These are phyloP conservation scores for Atkinsonella hypoxylon DNA, from an alignment of 2,329 filamentous ascomycete species.

Conservation along the genomic window DNA sequence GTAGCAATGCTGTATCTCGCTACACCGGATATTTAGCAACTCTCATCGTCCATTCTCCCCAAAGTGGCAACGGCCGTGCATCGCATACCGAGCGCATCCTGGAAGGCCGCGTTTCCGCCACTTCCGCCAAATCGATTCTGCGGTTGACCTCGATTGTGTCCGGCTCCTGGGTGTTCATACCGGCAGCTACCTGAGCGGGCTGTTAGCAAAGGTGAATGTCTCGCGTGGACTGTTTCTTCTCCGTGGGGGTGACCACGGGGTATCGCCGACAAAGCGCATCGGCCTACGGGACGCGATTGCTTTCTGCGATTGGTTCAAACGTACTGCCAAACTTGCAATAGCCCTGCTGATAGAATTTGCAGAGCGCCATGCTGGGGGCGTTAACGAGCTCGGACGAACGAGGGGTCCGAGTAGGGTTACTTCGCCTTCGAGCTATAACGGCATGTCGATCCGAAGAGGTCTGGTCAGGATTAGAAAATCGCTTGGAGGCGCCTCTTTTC, in stretches of 20 bases:
- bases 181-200: slow-evolving; percentile 34
- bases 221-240: not conserved
- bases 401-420: not conserved
- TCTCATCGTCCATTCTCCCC: not conserved
- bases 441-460: slow-evolving; percentile 1
- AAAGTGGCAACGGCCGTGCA: not conserved
- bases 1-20: slow-evolving; percentile 40
- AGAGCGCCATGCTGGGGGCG: slow-evolving; percentile 26
- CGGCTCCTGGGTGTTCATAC: slow-evolving; percentile 39
- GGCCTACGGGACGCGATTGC: not conserved
- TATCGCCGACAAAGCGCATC: not conserved
- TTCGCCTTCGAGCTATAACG: slow-evolving; percentile 1
- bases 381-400: slow-evolving; percentile 1
- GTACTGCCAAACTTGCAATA: slow-evolving; percentile 37
- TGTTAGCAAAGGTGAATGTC: not conserved
- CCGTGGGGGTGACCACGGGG: not conserved
- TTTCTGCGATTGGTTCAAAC: not conserved
- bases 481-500: not conserved
- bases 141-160: slow-evolving; percentile 20
- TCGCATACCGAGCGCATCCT: slow-evolving; percentile 13
- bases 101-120: slow-evolving; percentile 15
- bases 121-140: slow-evolving; percentile 45
- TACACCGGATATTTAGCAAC: slow-evolving; percentile 7
- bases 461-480: not conserved
- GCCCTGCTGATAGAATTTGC: slow-evolving; percentile 38